phyloP scores from a whole-genome alignment of 169 alveolate genomes.

The Cystoisospora suis region DNA sequence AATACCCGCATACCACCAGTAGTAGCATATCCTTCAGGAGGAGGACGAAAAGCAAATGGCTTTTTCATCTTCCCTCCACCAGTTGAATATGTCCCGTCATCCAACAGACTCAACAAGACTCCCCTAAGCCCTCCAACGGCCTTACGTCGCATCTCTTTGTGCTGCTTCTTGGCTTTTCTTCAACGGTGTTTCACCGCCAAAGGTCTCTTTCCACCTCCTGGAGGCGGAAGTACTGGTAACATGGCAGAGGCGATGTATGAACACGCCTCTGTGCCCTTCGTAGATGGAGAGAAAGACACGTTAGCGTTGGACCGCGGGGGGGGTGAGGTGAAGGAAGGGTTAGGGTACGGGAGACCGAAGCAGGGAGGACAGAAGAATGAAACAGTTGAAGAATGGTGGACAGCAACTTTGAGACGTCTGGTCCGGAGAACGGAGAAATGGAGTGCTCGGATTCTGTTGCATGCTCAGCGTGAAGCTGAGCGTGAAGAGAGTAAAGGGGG shows the following conservation, averaged over 20 bases:
- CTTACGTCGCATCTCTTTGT: neutral
- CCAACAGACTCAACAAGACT: neutral
- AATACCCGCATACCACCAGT: no score
- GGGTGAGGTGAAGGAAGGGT: no score
- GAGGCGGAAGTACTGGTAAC: neutral
- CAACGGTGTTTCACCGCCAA: conserved; percentile 6
- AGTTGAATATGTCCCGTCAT: neutral
- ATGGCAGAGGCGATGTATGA: no score
- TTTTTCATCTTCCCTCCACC: conserved; percentile 1
- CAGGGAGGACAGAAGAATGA: neutral
- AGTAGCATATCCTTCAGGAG: no score
- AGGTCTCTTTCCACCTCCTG: neutral
- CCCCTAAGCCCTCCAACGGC: neutral
- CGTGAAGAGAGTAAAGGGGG: neutral
- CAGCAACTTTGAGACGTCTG: neutral
- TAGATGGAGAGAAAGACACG: neutral
- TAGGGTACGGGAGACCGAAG: neutral
- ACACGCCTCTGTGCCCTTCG: neutral
- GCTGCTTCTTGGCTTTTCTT: neutral
- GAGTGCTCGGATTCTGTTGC: neutral
- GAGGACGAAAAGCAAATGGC: no score
- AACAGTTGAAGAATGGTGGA: neutral
- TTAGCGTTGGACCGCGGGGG: neutral
- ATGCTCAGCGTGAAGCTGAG: neutral
- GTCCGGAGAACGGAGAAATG: neutral